phyloP scores from a whole-genome alignment of 148 eudicot genomes.

The Rhododendron mucronatum region DNA sequence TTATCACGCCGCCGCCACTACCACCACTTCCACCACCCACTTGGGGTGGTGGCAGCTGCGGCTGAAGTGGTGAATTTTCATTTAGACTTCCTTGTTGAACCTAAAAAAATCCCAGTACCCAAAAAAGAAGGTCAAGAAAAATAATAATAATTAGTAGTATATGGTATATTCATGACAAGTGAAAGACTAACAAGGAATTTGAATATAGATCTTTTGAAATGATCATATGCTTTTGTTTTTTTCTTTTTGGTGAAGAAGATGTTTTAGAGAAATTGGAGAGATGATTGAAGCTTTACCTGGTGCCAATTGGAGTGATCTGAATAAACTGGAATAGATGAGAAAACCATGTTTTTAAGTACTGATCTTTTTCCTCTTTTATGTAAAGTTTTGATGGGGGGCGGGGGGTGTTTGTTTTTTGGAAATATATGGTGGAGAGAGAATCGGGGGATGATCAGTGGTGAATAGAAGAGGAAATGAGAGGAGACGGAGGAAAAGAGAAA shows the following conservation, averaged over 20 bases:
- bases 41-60: slow-evolving; percentile 17
- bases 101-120: slow-evolving; percentile 15
- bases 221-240: slow-evolving; percentile 11
- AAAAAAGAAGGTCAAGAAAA: neutral
- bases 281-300: slow-evolving; percentile 20
- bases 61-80: slow-evolving; percentile 25
- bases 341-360: slow-evolving; percentile 41
- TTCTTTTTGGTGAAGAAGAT: slow-evolving; percentile 17
- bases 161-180: slow-evolving; percentile 43
- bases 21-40: slow-evolving; percentile 23
- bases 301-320: slow-evolving; percentile 78
- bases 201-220: slow-evolving; percentile 27
- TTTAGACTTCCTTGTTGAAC: slow-evolving; percentile 26
- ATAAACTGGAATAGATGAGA: slow-evolving; percentile 63
- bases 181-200: slow-evolving; percentile 22
- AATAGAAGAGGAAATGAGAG: slow-evolving; percentile 14
- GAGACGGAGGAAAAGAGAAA: slow-evolving; percentile 7
- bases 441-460: slow-evolving; percentile 31
- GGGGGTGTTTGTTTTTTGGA: slow-evolving; percentile 26
- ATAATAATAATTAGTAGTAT: neutral
- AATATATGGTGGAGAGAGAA: slow-evolving; percentile 53
- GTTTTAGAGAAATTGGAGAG: slow-evolving; percentile 3
- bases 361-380: slow-evolving; percentile 34
- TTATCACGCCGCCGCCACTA: slow-evolving; percentile 24
- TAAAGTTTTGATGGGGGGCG: slow-evolving; percentile 22